These are phyloP conservation scores for Pleurotus djamor DNA, from an alignment of 768 basidiomycete genomes.

Conservation along the genomic window DNA sequence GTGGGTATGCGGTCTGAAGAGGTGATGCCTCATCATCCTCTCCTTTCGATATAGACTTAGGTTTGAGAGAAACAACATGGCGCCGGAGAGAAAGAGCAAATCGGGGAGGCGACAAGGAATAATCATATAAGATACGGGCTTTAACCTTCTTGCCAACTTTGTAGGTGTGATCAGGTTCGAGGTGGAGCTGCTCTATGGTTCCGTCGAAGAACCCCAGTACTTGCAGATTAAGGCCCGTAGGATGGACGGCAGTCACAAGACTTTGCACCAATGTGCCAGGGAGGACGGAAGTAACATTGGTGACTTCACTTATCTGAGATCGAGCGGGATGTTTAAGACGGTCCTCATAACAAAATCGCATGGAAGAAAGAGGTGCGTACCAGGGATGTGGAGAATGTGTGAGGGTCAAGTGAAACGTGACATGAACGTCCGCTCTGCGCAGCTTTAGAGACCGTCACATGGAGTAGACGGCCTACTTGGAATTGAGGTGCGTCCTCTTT, in stretches of 20 bases:
- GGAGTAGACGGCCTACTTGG: conserved; percentile 64
- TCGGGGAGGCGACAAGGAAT: conserved; percentile 70
- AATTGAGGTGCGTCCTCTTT: conserved; percentile 32
- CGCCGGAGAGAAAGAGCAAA: conserved; percentile 80
- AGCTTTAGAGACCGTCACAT: conserved; percentile 63
- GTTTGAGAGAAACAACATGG: conserved; percentile 61
- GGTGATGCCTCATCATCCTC: conserved; percentile 13
- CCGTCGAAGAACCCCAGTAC: conserved; percentile 91
- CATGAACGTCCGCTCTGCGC: conserved; percentile 80
- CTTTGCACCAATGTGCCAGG: conserved; percentile 84
- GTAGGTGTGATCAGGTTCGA: conserved; percentile 46
- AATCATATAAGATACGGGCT: conserved; percentile 81
- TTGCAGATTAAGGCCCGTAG: conserved; percentile 82
- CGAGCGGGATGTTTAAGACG: background rate
- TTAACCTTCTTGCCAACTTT: conserved; percentile 78
- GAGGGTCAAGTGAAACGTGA: conserved; percentile 57
- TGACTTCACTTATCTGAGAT: conserved; percentile 69
- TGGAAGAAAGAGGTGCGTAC: conserved; percentile 35
- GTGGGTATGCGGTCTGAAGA: conserved; percentile 60
- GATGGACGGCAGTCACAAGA: conserved; percentile 73
- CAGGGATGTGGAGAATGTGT: conserved; percentile 45
- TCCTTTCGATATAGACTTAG: conserved; percentile 28
- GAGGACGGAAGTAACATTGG: conserved; percentile 76
- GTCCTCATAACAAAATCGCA: no score
- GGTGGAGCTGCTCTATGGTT: conserved; percentile 81